Evolutionary conservation across 805 yeast species (phyloP).

Genomic region (Saturnispora zaruensis): DNA sequence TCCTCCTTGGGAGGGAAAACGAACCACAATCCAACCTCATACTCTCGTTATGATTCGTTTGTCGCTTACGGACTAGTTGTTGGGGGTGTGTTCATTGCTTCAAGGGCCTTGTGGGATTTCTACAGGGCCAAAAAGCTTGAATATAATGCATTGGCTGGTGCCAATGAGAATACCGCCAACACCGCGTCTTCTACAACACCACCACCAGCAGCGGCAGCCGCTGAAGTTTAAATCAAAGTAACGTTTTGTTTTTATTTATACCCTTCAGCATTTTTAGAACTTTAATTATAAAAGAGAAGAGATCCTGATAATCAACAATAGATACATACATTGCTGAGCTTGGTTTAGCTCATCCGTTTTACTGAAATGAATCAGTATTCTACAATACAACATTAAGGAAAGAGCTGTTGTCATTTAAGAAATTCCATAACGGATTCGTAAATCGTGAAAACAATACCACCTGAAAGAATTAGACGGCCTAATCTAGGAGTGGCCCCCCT

Average conservation of each 20-base stretch:
- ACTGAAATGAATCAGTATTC: not conserved
- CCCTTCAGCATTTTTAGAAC: not conserved
- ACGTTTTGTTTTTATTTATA: slow-evolving; percentile 3
- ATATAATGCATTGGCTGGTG: slow-evolving; percentile 12
- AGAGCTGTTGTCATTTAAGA: slow-evolving; percentile 28
- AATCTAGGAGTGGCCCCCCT: slow-evolving; percentile 96
- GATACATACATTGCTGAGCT: not conserved
- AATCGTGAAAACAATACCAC: slow-evolving; percentile 95
- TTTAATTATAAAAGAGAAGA: not conserved
- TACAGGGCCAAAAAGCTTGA: slow-evolving; percentile 73
- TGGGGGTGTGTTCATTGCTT: slow-evolving; percentile 56
- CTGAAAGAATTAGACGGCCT: slow-evolving; percentile 85
- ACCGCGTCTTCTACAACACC: not conserved
- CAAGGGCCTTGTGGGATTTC: slow-evolving; percentile 66
- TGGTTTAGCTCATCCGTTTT: not conserved
- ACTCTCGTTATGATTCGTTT: slow-evolving; percentile 32
- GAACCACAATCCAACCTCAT: slow-evolving; percentile 5
- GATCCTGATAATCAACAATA: not conserved
- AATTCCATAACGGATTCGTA: slow-evolving; percentile 79
- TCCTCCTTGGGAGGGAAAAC: slow-evolving; percentile 18
- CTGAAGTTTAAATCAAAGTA: not conserved
- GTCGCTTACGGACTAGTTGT: slow-evolving; percentile 57
- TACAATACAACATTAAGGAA: not conserved
- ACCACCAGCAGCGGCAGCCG: not conserved
- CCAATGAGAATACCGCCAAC: not conserved